phyloP scores from a whole-genome alignment of 345 rosid genomes.

The Gossypium turneri region DNA sequence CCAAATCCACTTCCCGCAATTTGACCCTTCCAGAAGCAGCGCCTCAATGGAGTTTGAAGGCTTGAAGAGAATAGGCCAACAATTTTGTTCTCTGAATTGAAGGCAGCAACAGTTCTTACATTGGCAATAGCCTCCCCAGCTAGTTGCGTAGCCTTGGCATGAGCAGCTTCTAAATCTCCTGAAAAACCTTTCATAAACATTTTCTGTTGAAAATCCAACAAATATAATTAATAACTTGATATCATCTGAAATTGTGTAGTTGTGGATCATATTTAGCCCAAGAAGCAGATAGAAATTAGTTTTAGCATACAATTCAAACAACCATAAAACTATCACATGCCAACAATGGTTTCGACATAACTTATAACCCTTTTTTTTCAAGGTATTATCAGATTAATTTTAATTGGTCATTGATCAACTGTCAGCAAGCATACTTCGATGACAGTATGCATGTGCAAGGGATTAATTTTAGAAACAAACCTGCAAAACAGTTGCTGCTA shows the following conservation, averaged over 20 bases:
- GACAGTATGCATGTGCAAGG: not conserved
- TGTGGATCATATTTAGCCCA: too few relatives aligned
- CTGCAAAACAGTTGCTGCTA: constrained; percentile 97
- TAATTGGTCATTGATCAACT: not conserved
- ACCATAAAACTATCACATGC: not conserved
- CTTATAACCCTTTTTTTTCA: not conserved
- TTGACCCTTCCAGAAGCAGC: constrained; percentile 99
- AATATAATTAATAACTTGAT: not conserved
- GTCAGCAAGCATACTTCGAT: not conserved
- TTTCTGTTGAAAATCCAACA: constrained; percentile 52
- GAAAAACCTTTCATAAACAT: constrained; percentile 98
- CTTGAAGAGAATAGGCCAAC: constrained; percentile 77
- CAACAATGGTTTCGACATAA: not conserved
- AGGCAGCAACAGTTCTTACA: constrained; percentile 92
- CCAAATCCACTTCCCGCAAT: constrained; percentile 98
- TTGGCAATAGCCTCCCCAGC: constrained; percentile 99
- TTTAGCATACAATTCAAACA: not conserved
- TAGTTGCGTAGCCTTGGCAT: constrained; percentile 89
- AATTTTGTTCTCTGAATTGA: constrained; percentile 86
- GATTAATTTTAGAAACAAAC: constrained; percentile 34
- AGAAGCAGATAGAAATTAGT: not conserved
- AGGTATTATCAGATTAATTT: not conserved
- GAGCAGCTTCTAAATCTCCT: constrained; percentile 92
- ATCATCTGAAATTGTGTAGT: too few relatives aligned
- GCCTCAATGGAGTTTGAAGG: constrained; percentile 69